Evolutionary conservation across 2,329 filamentous ascomycete genomes (phyloP).

Genomic region (Aureobasidium namibiae): DNA sequence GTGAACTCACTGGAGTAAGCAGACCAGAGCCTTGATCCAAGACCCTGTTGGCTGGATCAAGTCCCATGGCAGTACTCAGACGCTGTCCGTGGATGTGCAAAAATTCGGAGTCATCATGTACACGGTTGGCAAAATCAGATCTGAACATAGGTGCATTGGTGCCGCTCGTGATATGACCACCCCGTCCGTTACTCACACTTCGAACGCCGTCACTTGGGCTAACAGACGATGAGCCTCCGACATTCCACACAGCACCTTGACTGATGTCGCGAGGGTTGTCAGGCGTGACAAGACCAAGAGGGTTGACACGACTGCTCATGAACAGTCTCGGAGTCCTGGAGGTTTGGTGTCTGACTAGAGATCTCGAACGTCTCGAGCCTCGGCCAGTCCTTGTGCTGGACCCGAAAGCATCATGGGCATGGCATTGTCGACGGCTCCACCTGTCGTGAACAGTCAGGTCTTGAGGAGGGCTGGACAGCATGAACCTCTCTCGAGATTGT

Average conservation of each 20-base stretch:
- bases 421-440: not conserved
- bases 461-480: slow-evolving; percentile 5
- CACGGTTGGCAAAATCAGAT: slow-evolving; percentile 44
- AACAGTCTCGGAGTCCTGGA: not conserved
- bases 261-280: slow-evolving; percentile 39
- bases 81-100: slow-evolving; percentile 62
- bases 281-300: not conserved
- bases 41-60: slow-evolving; percentile 61
- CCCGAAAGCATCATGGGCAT: slow-evolving; percentile 2
- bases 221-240: slow-evolving; percentile 60
- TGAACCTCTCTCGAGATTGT: not conserved
- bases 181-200: slow-evolving; percentile 50
- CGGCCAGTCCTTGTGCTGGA: not conserved
- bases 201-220: slow-evolving; percentile 36
- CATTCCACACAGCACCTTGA: slow-evolving; percentile 64
- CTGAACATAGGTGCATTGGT: slow-evolving; percentile 61
- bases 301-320: slow-evolving; percentile 8
- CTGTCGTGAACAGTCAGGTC: not conserved
- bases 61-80: slow-evolving; percentile 70
- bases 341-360: not conserved
- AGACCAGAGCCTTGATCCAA: slow-evolving; percentile 33
- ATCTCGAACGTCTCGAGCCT: not conserved
- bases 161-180: slow-evolving; percentile 57
- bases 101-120: slow-evolving; percentile 47
- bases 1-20: not conserved